These are phyloP conservation scores for Aurinia saxatilis DNA, from an alignment of 345 rosid species.

Conservation along the genomic window DNA sequence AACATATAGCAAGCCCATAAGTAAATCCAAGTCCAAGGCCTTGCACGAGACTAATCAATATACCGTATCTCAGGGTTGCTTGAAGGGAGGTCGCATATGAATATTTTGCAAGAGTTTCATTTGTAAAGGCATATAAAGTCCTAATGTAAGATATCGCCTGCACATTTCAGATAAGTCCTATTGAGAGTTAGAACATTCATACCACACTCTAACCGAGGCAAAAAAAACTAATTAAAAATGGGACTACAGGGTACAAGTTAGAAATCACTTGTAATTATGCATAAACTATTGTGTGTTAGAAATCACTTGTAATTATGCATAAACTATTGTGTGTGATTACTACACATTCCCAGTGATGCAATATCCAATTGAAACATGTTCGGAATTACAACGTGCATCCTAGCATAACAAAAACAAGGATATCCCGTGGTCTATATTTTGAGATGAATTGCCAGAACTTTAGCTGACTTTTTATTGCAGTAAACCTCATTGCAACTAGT, in stretches of 20 bases:
- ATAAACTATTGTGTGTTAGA: neutral
- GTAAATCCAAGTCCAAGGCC: conserved; percentile 99
- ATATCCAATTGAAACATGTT: neutral
- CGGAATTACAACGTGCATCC: neutral
- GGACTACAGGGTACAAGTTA: neutral
- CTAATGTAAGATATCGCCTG: conserved; percentile 85
- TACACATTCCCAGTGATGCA: neutral
- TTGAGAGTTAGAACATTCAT: neutral
- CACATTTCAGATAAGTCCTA: conserved; percentile 20
- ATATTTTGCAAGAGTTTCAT: conserved; percentile 94
- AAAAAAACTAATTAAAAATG: neutral
- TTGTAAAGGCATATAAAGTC: conserved; percentile 92
- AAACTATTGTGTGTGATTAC: neutral
- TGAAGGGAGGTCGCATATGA: conserved; percentile 94
- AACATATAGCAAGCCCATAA: conserved; percentile 96
- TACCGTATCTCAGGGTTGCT: conserved; percentile 94
- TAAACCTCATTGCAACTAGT: neutral
- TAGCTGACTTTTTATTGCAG: neutral
- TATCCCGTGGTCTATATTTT: neutral
- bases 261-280: conserved; percentile 10
- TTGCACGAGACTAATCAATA: conserved; percentile 93
- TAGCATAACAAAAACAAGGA: neutral
- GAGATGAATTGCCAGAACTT: neutral
- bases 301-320: conserved; percentile 8
- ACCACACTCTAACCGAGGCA: neutral